phyloP scores from a whole-genome alignment of 345 rosid genomes.

The Psidium friedrichsthalianum region DNA sequence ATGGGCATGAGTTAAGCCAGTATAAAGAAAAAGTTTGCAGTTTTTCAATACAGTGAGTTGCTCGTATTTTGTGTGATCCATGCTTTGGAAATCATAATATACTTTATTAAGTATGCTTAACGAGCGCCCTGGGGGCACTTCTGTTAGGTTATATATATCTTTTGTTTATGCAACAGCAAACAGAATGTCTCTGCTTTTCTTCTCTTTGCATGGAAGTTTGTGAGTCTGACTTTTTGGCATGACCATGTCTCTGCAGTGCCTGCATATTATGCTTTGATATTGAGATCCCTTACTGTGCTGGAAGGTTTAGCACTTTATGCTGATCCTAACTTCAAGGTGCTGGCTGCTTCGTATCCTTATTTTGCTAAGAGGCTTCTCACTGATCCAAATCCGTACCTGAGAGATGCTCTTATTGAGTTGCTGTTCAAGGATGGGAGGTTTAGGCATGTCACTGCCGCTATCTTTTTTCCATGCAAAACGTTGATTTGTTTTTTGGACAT shows the following conservation, averaged over 20 bases:
- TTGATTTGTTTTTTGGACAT: not conserved
- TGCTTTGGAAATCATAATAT: not conserved
- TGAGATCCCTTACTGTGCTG: slow-evolving; percentile 94
- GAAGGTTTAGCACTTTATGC: slow-evolving; percentile 96
- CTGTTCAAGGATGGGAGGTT: slow-evolving; percentile 90
- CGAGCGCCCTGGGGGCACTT: not conserved
- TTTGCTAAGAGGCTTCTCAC: slow-evolving; percentile 99
- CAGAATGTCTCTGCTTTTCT: not conserved
- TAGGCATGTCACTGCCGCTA: slow-evolving; percentile 35
- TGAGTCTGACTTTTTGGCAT: slow-evolving; percentile 4
- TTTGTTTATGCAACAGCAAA: not conserved
- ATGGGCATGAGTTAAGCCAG: not conserved
- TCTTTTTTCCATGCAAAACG: not conserved
- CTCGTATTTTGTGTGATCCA: not conserved
- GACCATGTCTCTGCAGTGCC: slow-evolving; percentile 54
- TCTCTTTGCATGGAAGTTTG: not conserved
- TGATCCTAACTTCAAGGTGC: slow-evolving; percentile 91
- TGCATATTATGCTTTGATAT: slow-evolving; percentile 84
- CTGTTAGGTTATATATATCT: not conserved
- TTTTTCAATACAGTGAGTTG: not conserved
- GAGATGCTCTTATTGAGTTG: slow-evolving; percentile 97
- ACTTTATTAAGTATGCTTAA: not conserved
- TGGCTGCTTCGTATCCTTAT: slow-evolving; percentile 98
- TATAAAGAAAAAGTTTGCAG: not conserved
- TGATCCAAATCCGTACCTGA: slow-evolving; percentile 90